phyloP scores from a whole-genome alignment of 208 protist species.

The Leishmania arabica region DNA sequence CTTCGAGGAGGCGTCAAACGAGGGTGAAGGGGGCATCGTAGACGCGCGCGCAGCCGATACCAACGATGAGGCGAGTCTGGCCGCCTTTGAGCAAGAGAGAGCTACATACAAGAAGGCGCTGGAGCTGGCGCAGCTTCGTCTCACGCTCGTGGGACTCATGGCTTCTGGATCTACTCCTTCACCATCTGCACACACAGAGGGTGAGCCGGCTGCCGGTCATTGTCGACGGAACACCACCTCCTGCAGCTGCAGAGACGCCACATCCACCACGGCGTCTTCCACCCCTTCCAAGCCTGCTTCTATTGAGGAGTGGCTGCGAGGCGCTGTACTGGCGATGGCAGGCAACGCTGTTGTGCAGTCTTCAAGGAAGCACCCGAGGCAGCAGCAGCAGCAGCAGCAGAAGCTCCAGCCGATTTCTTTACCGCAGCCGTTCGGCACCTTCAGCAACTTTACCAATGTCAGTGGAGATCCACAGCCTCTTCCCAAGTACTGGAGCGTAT shows the following conservation, averaged over 20 bases:
- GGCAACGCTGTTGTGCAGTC: slow-evolving; percentile 58
- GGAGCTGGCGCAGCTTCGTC: not conserved
- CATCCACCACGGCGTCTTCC: not conserved
- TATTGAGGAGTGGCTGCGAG: slow-evolving; percentile 45
- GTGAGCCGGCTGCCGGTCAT: not conserved
- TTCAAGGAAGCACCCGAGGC: not conserved
- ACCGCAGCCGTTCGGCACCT: not conserved
- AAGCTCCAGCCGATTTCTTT: not conserved
- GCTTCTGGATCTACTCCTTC: not conserved
- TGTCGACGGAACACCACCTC: not conserved
- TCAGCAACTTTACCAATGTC: not conserved
- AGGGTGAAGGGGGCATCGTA: not conserved
- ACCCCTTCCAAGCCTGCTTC: not conserved
- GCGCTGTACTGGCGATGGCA: slow-evolving; percentile 51
- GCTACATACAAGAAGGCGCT: not conserved
- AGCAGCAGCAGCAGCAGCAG: not conserved
- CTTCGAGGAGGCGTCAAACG: no score
- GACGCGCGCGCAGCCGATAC: not conserved
- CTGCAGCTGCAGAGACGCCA: not conserved
- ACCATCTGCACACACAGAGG: not conserved
- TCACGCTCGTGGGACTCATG: not conserved
- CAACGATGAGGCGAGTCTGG: not conserved
- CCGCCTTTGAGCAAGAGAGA: not conserved
- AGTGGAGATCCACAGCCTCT: not conserved
- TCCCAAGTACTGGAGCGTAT: not conserved